Conservation (phyloP, 257 asterid species). For the Mitragyna speciosa region DNA sequence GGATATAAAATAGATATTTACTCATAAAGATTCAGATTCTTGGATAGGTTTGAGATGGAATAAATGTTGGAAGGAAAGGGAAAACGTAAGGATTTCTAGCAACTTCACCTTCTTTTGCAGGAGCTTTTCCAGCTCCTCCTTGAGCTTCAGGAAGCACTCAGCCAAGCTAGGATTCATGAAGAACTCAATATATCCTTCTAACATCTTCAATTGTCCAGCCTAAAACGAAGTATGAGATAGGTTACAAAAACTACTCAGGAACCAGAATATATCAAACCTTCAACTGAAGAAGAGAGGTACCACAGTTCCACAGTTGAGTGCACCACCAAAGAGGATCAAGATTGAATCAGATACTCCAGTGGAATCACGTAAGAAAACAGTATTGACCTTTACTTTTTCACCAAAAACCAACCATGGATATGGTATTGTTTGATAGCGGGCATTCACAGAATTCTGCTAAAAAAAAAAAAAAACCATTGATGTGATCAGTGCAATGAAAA, state of each 20-base stretch:
- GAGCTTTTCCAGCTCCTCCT: constrained; percentile 67
- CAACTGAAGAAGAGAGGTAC: constrained; percentile 39
- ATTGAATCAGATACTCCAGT: constrained; percentile 98
- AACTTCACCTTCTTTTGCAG: constrained; percentile 66
- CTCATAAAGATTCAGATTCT: not conserved
- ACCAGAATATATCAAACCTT: not conserved
- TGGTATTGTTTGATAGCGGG: constrained; percentile 90
- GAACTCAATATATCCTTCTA: constrained; percentile 83
- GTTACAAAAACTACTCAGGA: not conserved
- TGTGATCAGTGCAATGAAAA: constrained; percentile 13
- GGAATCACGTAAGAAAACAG: constrained; percentile 92
- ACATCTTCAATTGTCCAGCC: constrained; percentile 88
- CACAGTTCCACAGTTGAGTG: constrained; percentile 56
- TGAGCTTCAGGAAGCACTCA: constrained; percentile 80
- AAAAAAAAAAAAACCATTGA: constrained; percentile 17
- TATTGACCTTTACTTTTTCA: constrained; percentile 95
- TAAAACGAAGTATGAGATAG: constrained; percentile 27
- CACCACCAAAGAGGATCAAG: constrained; percentile 94
- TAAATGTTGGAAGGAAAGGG: not conserved
- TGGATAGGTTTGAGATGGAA: not conserved
- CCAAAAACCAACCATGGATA: constrained; percentile 98
- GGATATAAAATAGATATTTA: too few relatives aligned
- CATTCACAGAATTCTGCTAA: constrained; percentile 98
- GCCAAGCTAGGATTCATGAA: constrained; percentile 89
- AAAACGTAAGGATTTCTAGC: not conserved